Evolutionary conservation across 139 green algal genomes (phyloP).

Genomic region (Raphidocelis subcapitata): DNA sequence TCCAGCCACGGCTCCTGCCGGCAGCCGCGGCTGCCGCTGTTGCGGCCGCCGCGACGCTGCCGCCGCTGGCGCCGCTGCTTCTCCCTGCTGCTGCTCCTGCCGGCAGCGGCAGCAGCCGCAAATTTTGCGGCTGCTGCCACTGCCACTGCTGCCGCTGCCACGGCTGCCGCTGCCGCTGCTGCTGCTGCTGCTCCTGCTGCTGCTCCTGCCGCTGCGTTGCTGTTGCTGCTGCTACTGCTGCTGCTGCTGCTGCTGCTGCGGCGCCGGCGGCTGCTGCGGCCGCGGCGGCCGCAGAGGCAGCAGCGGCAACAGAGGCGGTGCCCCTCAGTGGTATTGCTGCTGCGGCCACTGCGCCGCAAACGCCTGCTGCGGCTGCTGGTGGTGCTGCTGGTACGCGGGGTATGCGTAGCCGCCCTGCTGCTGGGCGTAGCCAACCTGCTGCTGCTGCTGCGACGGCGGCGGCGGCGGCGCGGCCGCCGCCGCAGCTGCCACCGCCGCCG

Average conservation of each 20-base stretch:
- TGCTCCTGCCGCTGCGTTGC: neutral
- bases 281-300: neutral
- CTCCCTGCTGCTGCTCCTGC: constrained; percentile 17
- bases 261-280: neutral
- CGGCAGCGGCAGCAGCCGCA: neutral
- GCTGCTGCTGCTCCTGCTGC: constrained; percentile 13
- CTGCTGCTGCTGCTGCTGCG: constrained; percentile 2
- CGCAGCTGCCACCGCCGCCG: neutral
- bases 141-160: neutral
- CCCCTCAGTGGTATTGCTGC: neutral
- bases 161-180: constrained; percentile 1
- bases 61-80: neutral
- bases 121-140: neutral
- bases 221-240: neutral
- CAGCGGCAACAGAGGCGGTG: neutral
- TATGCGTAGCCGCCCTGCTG: neutral
- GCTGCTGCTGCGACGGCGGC: neutral
- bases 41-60: neutral
- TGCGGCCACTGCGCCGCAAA: neutral
- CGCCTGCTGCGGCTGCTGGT: neutral
- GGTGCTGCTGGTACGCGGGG: neutral
- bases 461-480: neutral
- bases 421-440: neutral
- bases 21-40: neutral
- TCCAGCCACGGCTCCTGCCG: neutral